Percentiles rank a stretch among this genome's conserved stretches.
phyloP scores from a whole-genome alignment of 805 yeast genomes.

The Candida sphagnicola region DNA sequence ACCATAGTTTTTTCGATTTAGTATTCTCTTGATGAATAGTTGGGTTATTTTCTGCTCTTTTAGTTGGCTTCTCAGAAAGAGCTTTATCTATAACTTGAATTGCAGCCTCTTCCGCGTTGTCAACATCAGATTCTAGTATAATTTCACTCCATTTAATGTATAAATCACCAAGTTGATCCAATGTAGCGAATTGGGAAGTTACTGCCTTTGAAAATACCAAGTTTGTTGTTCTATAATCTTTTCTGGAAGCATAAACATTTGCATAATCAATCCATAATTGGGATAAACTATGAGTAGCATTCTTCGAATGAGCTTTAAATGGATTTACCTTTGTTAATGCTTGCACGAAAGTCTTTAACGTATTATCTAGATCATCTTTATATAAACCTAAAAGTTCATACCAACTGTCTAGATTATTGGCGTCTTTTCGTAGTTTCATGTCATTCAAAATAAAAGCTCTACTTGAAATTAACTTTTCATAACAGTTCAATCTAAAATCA shows the following conservation, averaged over 20 bases:
- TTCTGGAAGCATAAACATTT: conserved; percentile 50
- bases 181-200: conserved; percentile 61
- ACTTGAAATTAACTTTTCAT: conserved; percentile 53
- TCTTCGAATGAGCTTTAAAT: conserved; percentile 27
- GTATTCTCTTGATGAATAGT: conserved; percentile 55
- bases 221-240: conserved; percentile 57
- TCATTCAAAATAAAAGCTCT: conserved; percentile 63
- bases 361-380: conserved; percentile 35
- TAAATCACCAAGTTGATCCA: conserved; percentile 63
- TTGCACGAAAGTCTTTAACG: conserved; percentile 51
- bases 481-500: conserved; percentile 41
- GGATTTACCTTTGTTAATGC: conserved; percentile 72
- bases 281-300: conserved; percentile 36
- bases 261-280: conserved; percentile 73
- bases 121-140: conserved; percentile 48
- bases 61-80: conserved; percentile 8
- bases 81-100: conserved; percentile 27
- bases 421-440: conserved; percentile 57
- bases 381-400: conserved; percentile 51
- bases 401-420: conserved; percentile 68
- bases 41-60: no score
- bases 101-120: conserved; percentile 43
- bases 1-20: conserved; percentile 67
- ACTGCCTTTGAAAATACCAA: conserved; percentile 60
- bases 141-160: conserved; percentile 77